Evolutionary conservation across 1,284 basidiomycete genomes (phyloP).

Genomic region (Phylloboletellus chloephorus): DNA sequence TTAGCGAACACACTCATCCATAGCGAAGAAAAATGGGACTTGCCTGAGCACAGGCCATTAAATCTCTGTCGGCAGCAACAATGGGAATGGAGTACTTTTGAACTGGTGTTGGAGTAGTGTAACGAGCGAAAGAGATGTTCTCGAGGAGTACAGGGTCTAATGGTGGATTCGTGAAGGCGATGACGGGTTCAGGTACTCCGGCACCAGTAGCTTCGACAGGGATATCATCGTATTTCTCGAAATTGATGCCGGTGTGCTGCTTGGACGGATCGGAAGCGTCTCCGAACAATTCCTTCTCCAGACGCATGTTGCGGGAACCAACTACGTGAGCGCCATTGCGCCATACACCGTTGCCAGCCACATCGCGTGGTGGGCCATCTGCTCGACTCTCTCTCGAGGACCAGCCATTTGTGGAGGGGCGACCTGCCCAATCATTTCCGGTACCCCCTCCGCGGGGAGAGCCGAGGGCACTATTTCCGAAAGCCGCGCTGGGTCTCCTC

Average conservation of each 20-base stretch:
- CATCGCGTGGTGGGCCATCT: constrained; percentile 45
- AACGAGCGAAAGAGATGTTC: constrained; percentile 91
- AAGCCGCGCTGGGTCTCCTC: constrained; percentile 40
- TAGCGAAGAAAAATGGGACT: constrained; percentile 20
- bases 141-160: constrained; percentile 92
- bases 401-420: constrained; percentile 37
- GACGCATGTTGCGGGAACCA: constrained; percentile 76
- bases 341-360: constrained; percentile 79
- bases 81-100: constrained; percentile 99
- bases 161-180: constrained; percentile 83
- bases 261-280: constrained; percentile 79
- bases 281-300: constrained; percentile 96
- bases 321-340: constrained; percentile 83
- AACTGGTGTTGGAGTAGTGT: constrained; percentile 94
- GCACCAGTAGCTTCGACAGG: constrained; percentile 97
- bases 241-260: constrained; percentile 98
- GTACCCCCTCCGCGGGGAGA: constrained; percentile 38
- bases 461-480: constrained; percentile 33
- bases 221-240: constrained; percentile 99
- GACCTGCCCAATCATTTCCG: constrained; percentile 44
- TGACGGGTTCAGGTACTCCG: constrained; percentile 91
- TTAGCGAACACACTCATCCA: constrained; percentile 6
- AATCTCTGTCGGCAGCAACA: constrained; percentile 84
- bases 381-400: constrained; percentile 34
- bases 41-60: constrained; percentile 99